Evolutionary conservation across 208 protist species (phyloP), one percentile per base, ranked within the genome.

Genomic region (Crithidia brevicula): DNA sequence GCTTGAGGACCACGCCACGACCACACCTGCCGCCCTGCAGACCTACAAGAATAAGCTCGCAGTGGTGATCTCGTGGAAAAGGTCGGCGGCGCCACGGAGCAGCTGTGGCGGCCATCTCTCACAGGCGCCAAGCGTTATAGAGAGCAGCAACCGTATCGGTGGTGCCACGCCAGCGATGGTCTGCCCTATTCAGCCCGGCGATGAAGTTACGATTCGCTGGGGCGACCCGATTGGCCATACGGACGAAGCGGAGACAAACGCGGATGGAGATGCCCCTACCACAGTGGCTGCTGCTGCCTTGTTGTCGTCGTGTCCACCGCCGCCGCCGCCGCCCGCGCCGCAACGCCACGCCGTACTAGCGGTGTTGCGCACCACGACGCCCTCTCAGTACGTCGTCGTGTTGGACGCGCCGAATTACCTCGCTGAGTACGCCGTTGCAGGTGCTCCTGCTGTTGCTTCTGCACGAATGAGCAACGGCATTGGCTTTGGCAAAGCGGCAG

Each of bases 171-270:
- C 59, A 54, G 20, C 20, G 11, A 9, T 47, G 7, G 31, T 34
- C 36, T 49, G 40, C 30, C 59, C 61, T 38, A 67, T 80, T 18
- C 53, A n/a, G 10, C 49, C 34, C 3, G 75, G 75, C 3, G 75
- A 81, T 40, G 75, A 75, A 27, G n/a, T 81, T n/a, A 75, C 59
- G 0, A 33, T 75, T 30, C 69, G 43, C 36, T 75, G 69, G 69
- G 36, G 42, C 15, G n/a, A 56, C 25, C 60, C 45, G 36, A 7
- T n/a, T n/a, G n/a, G n/a, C n/a, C n/a, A n/a, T n/a, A n/a, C n/a
- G n/a, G n/a, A n/a, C n/a, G n/a, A n/a, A n/a, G n/a, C n/a, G n/a
- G n/a, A n/a, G n/a, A n/a, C n/a, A n/a, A n/a, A n/a, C n/a, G n/a
- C n/a, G n/a, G n/a, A n/a, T n/a, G n/a, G n/a, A n/a, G n/a, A n/a